Base-by-base conservation (phyloP, 352 stramenopile genomes). In the Blastocystis sp. region DNA sequence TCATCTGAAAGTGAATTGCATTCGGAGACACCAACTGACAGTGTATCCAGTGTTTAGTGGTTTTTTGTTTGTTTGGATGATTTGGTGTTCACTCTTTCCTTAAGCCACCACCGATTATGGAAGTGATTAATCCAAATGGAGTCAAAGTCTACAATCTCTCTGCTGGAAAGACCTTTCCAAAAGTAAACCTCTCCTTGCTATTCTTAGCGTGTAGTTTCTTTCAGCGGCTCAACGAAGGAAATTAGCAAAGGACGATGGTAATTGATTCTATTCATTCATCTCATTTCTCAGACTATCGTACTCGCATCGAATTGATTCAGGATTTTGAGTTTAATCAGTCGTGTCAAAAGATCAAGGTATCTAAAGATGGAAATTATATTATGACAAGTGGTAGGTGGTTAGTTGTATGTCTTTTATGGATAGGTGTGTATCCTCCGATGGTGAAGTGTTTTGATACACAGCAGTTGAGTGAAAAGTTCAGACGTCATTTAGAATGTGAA, bases 381-480 rank as follows among this genome's bases (percentile, higher is more conserved):
- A 92, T 98, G 19, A 95, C 95, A 12, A 58, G n/a, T 14, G 49
- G 74, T 80, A n/a, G n/a, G 39, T 86, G 6, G 24, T 11, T 21
- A 4, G 6, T 6, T 43, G 37, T 29, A 12, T 7, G 39, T 11
- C 27, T 14, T 56, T n/a, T 16, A 14, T 86, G 5, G 1, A 93
- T 93, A 35, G 97, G 97, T 27, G 95, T 95, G 49, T 99, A 99
- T 91, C 94, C 94, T 81, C 96, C 97, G 7, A 92, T 92, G 32
- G 93, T 99, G 81, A 97, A 98, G 88, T 96, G 97, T 29, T 95
- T 92, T 81, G 92, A 95, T 83, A 78, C 93, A 58, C 90, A 93
- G 67, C 95, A 99, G 78, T 91, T 99, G 83, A 96, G 94, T 89
- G 93, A 99, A 91, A 99, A 99, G 90, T 99, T 99, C 90, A 95